A percentile compares a stretch with the other conserved stretches of the same genome.
phyloP scores from a whole-genome alignment of 768 basidiomycete species.

The Sporobolomyces phaffii region DNA sequence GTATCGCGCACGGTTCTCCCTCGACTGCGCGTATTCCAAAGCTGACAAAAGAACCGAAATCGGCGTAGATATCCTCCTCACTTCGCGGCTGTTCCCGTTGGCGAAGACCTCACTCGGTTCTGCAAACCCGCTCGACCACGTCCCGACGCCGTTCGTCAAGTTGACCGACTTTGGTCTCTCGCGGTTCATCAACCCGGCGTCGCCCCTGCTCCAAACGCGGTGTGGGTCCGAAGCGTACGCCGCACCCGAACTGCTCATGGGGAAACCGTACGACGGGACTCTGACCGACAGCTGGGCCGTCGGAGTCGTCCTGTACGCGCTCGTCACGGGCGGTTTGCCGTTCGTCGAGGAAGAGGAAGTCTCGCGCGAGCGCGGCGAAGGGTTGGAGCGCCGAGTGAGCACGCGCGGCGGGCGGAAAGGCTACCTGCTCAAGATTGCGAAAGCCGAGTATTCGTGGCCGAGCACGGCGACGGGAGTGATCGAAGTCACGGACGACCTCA shows the following conservation, averaged over 20 bases:
- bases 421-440: constrained; percentile 72
- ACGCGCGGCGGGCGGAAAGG: constrained; percentile 45
- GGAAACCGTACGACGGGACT: constrained; percentile 67
- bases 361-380: neutral
- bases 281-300: constrained; percentile 84
- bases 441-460: constrained; percentile 67
- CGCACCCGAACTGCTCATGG: constrained; percentile 67
- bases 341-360: constrained; percentile 52
- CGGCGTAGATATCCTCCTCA: constrained; percentile 65
- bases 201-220: constrained; percentile 64
- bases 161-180: constrained; percentile 86
- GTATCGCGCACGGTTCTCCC: neutral
- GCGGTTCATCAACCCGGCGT: constrained; percentile 64
- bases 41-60: neutral
- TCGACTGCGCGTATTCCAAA: neutral
- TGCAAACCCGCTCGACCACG: constrained; percentile 44
- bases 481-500: constrained; percentile 50
- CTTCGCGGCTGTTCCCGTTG: constrained; percentile 51
- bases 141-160: constrained; percentile 63
- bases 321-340: constrained; percentile 64
- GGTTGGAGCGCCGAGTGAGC: constrained; percentile 16
- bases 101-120: constrained; percentile 22
- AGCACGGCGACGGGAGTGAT: neutral
- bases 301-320: constrained; percentile 76
- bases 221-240: constrained; percentile 87